Conservation (phyloP, 371 early-diverging fungal species). For the Actinomortierella ambigua region DNA sequence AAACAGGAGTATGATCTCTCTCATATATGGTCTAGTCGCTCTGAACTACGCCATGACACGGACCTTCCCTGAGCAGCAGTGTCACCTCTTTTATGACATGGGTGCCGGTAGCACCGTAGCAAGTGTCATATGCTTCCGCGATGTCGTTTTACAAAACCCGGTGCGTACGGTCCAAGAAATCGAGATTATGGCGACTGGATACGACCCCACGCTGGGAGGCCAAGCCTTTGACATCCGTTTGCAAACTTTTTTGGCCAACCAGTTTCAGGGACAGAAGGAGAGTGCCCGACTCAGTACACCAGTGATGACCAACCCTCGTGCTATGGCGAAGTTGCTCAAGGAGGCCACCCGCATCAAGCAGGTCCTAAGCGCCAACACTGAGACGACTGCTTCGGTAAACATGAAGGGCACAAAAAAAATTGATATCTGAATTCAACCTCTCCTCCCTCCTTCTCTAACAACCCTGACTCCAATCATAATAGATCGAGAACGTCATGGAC, state of each 20-base stretch:
- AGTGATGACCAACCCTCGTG: conserved; percentile 59
- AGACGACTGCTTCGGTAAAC: conserved; percentile 78
- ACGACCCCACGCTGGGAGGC: conserved; percentile 89
- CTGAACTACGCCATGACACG: conserved; percentile 88
- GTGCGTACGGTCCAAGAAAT: conserved; percentile 71
- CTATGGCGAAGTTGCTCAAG: conserved; percentile 87
- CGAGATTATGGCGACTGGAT: conserved; percentile 82
- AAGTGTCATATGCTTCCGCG: conserved; percentile 83
- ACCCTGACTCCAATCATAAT: not conserved
- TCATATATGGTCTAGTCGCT: conserved; percentile 71
- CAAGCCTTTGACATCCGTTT: conserved; percentile 83
- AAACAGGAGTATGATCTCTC: too few species aligned
- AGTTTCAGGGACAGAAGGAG: conserved; percentile 66
- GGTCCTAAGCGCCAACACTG: conserved; percentile 92
- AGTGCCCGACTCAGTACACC: conserved; percentile 40
- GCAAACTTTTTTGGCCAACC: conserved; percentile 73
- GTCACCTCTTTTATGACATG: conserved; percentile 95
- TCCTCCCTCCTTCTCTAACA: not conserved
- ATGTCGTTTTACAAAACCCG: conserved; percentile 61
- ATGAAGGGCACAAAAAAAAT: too few species aligned
- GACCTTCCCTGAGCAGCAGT: conserved; percentile 70
- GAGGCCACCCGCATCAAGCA: conserved; percentile 95
- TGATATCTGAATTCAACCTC: not conserved
- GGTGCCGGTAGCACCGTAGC: conserved; percentile 95
- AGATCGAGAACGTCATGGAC: conserved; percentile 87